Evolutionary conservation across 805 yeast genomes (phyloP).

Genomic region (Cyberlindnera amylophila): DNA sequence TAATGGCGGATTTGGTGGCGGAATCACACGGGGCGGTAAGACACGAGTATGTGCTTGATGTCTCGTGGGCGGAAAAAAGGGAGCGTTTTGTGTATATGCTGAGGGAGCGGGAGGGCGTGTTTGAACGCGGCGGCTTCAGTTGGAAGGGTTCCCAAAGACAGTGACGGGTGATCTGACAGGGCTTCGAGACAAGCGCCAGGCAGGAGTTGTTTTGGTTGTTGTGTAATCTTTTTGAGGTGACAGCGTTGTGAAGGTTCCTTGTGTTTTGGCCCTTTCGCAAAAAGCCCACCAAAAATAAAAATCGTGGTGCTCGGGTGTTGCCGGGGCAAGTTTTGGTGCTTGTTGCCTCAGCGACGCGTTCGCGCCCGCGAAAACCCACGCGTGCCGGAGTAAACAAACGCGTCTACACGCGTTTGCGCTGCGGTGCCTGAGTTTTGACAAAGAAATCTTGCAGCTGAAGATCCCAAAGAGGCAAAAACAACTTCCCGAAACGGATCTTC

Average conservation of each 20-base stretch:
- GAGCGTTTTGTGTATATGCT: too few relatives aligned
- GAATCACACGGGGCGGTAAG: too few relatives aligned
- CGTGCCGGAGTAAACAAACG: conserved; percentile 1
- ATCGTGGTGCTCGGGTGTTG: background rate
- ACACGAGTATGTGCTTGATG: too few relatives aligned
- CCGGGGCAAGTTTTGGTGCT: background rate
- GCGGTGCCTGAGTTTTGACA: conserved; percentile 1
- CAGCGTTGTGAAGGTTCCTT: background rate
- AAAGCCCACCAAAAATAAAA: background rate
- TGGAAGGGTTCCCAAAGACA: too few relatives aligned
- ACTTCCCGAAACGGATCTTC: background rate
- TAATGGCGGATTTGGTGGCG: too few relatives aligned
- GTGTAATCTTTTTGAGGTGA: background rate
- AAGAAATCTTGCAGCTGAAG: background rate
- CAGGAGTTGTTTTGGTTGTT: too few relatives aligned
- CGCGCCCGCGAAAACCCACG: background rate
- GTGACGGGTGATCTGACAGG: too few relatives aligned
- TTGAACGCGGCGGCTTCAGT: too few relatives aligned
- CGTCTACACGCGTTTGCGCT: background rate
- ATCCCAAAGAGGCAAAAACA: background rate
- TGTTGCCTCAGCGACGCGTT: conserved; percentile 1
- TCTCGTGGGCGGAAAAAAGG: too few relatives aligned
- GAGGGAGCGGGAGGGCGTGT: too few relatives aligned
- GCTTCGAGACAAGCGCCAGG: too few relatives aligned
- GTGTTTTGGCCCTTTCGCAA: background rate